Base-by-base conservation (phyloP, 495 filamentous ascomycete genomes). In the Lasiosphaeria miniovina region DNA sequence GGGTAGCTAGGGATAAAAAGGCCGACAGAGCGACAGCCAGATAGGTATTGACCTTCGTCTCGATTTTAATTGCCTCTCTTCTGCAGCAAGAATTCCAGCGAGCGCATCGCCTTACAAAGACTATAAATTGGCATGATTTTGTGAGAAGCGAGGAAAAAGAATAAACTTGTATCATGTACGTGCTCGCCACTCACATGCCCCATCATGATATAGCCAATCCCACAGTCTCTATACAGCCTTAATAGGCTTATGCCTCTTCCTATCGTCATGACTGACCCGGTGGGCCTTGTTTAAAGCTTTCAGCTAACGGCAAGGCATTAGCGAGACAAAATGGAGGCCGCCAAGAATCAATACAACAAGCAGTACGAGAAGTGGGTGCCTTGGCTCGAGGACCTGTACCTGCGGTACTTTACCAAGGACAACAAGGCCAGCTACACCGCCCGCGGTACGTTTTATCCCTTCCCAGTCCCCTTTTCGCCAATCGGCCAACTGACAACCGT, bases 291-390 rank as follows among this genome's bases (percentile, higher is more conserved):
- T 24, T 24, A 24, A 24, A 2, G 24, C 0, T 1, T 24, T 24
- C 2, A 7, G 15, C 43, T 5, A 46, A 46, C 11, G 11, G 12
- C 8, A 9, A 46, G 12, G 15, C 7, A 5, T n/a, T 5, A 14
- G 11, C 12, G 49, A n/a, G 10, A 24, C 32, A 61, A 54, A 32
- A 72, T 76, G 68, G 81, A 87, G 64, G 84, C 82, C 82, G 74
- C 76, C 15, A 81, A 78, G 60, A 68, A 84, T 50, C 77, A 73
- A 11, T 88, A 87, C 76, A 82, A 85, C 68, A 69, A 80, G 10
- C 82, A 88, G 65, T 89, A 90, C 67, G 84, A 89, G 63, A 79
- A 76, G 54, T 90, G 87, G 88, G 82, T 88, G 72, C 87, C 88
- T 5, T 90, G 87, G 86, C 77, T 89, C 40, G 88, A 90, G 64